phyloP scores from a whole-genome alignment of 2,329 filamentous ascomycete genomes.

The Cladophialophora immunda region DNA sequence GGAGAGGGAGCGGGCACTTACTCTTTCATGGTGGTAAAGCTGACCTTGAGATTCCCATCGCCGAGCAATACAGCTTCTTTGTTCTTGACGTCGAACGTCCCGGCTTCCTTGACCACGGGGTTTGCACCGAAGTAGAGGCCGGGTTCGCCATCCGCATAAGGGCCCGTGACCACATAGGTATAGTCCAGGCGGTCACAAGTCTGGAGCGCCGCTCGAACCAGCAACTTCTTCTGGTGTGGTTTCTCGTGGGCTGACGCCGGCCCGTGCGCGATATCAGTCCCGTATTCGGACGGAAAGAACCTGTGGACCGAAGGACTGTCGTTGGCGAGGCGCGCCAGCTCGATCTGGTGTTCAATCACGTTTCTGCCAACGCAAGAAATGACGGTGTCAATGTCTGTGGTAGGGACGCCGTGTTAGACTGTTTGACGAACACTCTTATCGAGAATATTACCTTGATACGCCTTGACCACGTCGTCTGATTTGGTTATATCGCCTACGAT shows the following conservation, averaged over 20 bases:
- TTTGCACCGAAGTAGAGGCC: slow-evolving; percentile 65
- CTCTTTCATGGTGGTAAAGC: slow-evolving; percentile 76
- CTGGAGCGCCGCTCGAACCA: slow-evolving; percentile 68
- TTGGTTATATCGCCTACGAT: slow-evolving; percentile 64
- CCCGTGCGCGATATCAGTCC: slow-evolving; percentile 70
- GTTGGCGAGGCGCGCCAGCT: slow-evolving; percentile 68
- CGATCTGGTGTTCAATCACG: slow-evolving; percentile 67
- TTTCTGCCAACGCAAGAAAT: slow-evolving; percentile 70
- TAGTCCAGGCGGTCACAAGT: slow-evolving; percentile 60
- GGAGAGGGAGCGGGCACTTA: slow-evolving; percentile 51
- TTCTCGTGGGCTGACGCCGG: slow-evolving; percentile 66
- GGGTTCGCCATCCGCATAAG: slow-evolving; percentile 63
- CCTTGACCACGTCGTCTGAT: slow-evolving; percentile 60
- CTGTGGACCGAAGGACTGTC: slow-evolving; percentile 61
- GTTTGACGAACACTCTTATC: no score
- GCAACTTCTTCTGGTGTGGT: slow-evolving; percentile 74
- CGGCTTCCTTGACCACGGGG: slow-evolving; percentile 49
- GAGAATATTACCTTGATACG: slow-evolving; percentile 57
- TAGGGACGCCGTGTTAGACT: slow-evolving; percentile 1
- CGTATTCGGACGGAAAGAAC: slow-evolving; percentile 74
- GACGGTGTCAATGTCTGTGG: slow-evolving; percentile 66
- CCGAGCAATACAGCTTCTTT: slow-evolving; percentile 69
- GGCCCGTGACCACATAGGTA: slow-evolving; percentile 75
- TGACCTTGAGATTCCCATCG: slow-evolving; percentile 67
- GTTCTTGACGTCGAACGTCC: slow-evolving; percentile 66